Evolutionary conservation across 2,329 filamentous ascomycete species (phyloP), one percentile per base, ranked within the genome.

Genomic region (Fusarium dimerum): DNA sequence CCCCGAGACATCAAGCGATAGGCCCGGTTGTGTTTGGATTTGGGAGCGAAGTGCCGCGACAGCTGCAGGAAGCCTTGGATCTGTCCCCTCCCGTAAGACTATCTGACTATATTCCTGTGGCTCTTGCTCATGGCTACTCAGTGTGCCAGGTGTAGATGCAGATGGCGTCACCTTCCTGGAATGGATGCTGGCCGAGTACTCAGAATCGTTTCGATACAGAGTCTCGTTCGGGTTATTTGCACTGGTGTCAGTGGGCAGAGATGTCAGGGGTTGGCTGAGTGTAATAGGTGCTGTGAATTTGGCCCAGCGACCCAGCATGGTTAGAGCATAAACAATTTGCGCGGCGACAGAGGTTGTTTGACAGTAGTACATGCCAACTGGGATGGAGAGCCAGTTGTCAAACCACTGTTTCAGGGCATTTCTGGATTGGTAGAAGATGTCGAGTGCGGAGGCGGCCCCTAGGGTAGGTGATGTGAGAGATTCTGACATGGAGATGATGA

Each of bases 251-350:
- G 45, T 41, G 0, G 67, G 66, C 63, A 69, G 68, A 1, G 65
- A 53, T 5, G 60, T 59, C 6, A 55, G 55, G 0, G 61, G 54
- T 10, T 56, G 57, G 13, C 61, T 66, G 40, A 71, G 52, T 0
- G 66, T 63, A 18, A 71, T 71, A 0, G 73, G 73, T 0, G 71
- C 72, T 0, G 76, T 68, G 0, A 80, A 68, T 41, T 78, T 78
- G 6, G 76, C 74, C 78, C 78, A 82, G 7, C 79, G 72, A 2
- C 76, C 73, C 1, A 82, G 69, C 72, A 80, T 78, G 5, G 72
- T 77, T 40, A 79, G 65, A n/a, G 73, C 75, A 47, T 81, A 79
- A 4, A 81, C 73, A 0, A 82, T 65, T 48, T 82, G 76, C 1
- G 73, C 66, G 34, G 71, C 76, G 0, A 73, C 61, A 0, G 75